Evolutionary conservation across 2,329 filamentous ascomycete species (phyloP), one percentile per base, ranked within the genome.

Genomic region (Alternaria gansuensis): DNA sequence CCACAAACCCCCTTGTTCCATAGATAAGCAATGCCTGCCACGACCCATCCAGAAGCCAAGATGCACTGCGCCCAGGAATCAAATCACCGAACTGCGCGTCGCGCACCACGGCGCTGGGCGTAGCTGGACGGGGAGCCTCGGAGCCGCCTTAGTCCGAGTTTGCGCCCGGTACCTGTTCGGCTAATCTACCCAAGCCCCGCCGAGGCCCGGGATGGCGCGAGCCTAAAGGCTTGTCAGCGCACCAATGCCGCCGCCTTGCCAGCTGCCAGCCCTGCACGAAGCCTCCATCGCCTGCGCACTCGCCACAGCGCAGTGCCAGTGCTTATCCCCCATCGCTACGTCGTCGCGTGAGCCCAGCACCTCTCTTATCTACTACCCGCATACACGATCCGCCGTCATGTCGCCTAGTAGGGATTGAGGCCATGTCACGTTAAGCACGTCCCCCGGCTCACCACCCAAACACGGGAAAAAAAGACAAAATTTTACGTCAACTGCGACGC

Each of bases 401-500:
- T 39, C 51, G 44, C 34, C 34, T 48, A 31, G 40, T 17, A 29
- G 6, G 10, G 26, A 26, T 28, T 17, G 39, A 21, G 51, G 37
- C 59, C 29, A 59, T 59, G 62, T 60, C 59, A 63, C 56, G 17
- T 37, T 37, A 48, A 50, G 67, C 67, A 71, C 67, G 68, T 67
- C 63, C 68, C 68, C 48, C 34, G 41, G 28, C 9, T 65, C 53
- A 60, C 46, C 45, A 57, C 54, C 53, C 28, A 39, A 43, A 56
- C 57, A 51, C 52, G 51, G 17, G 17, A 51, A 56, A 55, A 59
- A 59, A 65, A 61, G 65, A 67, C 69, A 73, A 73, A 72, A 65
- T 71, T 72, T 72, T 73, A 71, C 68, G 70, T 72, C 65, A 72
- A 71, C 57, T 51, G 51, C 57, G 29, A 43, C 53, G 51, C 64